Percentiles rank a stretch among this genome's conserved stretches.
These are phyloP conservation scores for Rhynchosporium secalis DNA, from an alignment of 2,329 filamentous ascomycete genomes.

Conservation along the genomic window DNA sequence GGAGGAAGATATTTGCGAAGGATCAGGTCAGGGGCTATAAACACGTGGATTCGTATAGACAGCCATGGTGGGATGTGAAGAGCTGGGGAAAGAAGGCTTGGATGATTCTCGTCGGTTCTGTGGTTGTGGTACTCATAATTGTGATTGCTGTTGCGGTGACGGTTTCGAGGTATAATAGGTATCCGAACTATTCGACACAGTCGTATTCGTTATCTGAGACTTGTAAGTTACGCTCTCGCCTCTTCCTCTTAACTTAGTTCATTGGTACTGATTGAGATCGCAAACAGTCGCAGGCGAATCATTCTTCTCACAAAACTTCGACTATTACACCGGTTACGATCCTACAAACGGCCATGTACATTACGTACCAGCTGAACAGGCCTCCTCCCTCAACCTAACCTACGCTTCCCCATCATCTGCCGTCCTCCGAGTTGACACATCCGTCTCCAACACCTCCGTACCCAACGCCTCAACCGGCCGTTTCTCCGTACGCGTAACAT, in stretches of 20 bases:
- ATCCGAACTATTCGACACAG: slow-evolving; percentile 46
- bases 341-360: slow-evolving; percentile 48
- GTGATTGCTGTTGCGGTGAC: slow-evolving; percentile 48
- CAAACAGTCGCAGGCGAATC: slow-evolving; percentile 39
- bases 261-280: slow-evolving; percentile 12
- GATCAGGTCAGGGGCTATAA: slow-evolving; percentile 22
- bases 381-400: slow-evolving; percentile 57
- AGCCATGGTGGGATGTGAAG: slow-evolving; percentile 48
- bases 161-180: slow-evolving; percentile 42
- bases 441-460: slow-evolving; percentile 51
- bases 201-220: slow-evolving; percentile 45
- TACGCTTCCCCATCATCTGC: slow-evolving; percentile 55
- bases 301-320: slow-evolving; percentile 48
- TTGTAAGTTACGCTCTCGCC: slow-evolving; percentile 35
- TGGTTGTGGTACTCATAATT: slow-evolving; percentile 48
- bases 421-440: slow-evolving; percentile 61
- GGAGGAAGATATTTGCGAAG: slow-evolving; percentile 15
- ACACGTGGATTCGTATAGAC: slow-evolving; percentile 22
- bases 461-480: slow-evolving; percentile 52
- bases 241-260: not conserved
- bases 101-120: slow-evolving; percentile 44
- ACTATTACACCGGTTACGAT: slow-evolving; percentile 47
- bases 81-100: slow-evolving; percentile 56
- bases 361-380: slow-evolving; percentile 41
- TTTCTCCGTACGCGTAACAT: slow-evolving; percentile 54